Evolutionary conservation across 805 yeast species (phyloP), one percentile per base, ranked within the genome.

Genomic region (Barnettozyma vustinii): DNA sequence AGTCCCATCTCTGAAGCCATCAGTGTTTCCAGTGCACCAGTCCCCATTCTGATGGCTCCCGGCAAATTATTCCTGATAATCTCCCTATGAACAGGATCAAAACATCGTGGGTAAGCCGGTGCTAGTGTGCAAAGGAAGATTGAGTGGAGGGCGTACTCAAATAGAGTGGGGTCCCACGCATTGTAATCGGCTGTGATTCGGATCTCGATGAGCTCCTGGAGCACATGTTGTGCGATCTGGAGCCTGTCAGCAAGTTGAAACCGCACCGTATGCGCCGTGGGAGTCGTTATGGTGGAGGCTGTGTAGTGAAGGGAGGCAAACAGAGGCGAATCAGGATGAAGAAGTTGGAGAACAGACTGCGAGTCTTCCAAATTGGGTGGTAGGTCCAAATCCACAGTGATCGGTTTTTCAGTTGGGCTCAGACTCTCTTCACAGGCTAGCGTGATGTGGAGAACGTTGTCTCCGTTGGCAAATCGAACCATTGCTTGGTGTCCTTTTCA

Each of bases 51-150:
- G 21, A 12, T 12, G 25, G 37, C 43, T 18, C 19, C 18, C 15
- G 43, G 20, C 10, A 21, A 26, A 26, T 46, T 46, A 2, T 16
- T n/a, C 10, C 26, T 32, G 7, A 46, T 26, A 1, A 15, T n/a
- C 13, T 16, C 8, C 36, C 49, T 46, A n/a, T 27, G 30, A 3
- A 36, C 9, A 12, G 49, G 45, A 21, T 46, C 49, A 18, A 46
- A 46, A n/a, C 21, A 13, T 4, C 20, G 8, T 16, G 49, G 49
- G 37, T 42, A 42, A 5, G 25, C 25, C 9, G 32, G 37, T 9
- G 49, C 30, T 8, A 46, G 19, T 4, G 40, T 25, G 13, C 32
- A 16, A n/a, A 44, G 44, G n/a, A 44, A 30, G 12, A 33, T 20
- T 5, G 42, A 39, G 9, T 21, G 10, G 12, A 39, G 15, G 5